Percentiles rank a stretch among this genome's conserved stretches.
phyloP scores from a whole-genome alignment of 345 rosid species.

The Kandelia obovata region DNA sequence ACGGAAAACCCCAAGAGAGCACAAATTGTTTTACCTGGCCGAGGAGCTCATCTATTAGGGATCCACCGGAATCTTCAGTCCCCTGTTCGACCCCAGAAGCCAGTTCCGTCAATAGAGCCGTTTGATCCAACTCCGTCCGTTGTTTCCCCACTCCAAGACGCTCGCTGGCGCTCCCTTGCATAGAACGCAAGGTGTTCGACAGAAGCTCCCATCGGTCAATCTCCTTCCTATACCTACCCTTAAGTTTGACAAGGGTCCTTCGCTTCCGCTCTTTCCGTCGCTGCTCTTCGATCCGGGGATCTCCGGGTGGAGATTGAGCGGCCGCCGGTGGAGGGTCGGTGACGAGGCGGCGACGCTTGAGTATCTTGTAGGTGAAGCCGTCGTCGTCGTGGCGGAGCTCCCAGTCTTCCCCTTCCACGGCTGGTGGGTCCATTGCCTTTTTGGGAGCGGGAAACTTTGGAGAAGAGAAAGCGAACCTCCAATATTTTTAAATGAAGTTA shows the following conservation, averaged over 20 bases:
- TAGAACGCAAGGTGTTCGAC: constrained; percentile 47
- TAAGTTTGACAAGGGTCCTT: constrained; percentile 46
- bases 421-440: not conserved
- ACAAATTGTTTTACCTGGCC: constrained; percentile 41
- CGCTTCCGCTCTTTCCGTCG: constrained; percentile 44
- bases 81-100: constrained; percentile 6
- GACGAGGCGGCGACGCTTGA: constrained; percentile 45
- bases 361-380: constrained; percentile 70
- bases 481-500: not conserved
- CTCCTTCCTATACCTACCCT: constrained; percentile 52
- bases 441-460: constrained; percentile 6
- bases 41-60: constrained; percentile 52
- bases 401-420: constrained; percentile 46
- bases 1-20: not conserved
- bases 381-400: constrained; percentile 61
- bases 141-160: constrained; percentile 17
- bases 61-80: constrained; percentile 19
- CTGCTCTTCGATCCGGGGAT: constrained; percentile 41
- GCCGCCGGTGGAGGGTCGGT: constrained; percentile 18
- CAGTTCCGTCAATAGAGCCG: constrained; percentile 19
- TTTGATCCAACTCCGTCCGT: constrained; percentile 15
- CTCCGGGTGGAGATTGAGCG: constrained; percentile 25
- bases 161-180: constrained; percentile 41
- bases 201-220: constrained; percentile 61
- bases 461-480: not conserved